Conservation (phyloP, 306 rosid genomes). For the Lathyrus tuberosus region DNA sequence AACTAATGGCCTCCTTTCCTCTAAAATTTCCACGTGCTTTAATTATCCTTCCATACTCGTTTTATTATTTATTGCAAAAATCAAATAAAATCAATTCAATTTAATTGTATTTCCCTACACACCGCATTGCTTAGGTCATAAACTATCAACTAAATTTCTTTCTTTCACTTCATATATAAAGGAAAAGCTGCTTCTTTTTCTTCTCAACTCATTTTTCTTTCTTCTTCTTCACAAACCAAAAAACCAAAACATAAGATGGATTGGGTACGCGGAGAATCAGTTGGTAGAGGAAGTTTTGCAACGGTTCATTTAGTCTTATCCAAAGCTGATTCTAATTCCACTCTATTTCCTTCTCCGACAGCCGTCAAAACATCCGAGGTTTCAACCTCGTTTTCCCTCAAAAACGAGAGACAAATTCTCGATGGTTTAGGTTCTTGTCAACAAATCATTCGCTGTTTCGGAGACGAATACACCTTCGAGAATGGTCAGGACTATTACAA, state of each 20-base stretch:
- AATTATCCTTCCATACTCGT: slow-evolving; percentile 23
- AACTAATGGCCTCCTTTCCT: slow-evolving; percentile 33
- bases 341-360: slow-evolving; percentile 43
- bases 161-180: slow-evolving; percentile 28
- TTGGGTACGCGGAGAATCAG: slow-evolving; percentile 74
- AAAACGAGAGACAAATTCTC: slow-evolving; percentile 69
- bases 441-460: slow-evolving; percentile 58
- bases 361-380: slow-evolving; percentile 67
- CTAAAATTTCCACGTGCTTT: slow-evolving; percentile 72
- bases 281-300: slow-evolving; percentile 88
- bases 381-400: slow-evolving; percentile 46
- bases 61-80: not conserved
- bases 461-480: slow-evolving; percentile 56
- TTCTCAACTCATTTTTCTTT: slow-evolving; percentile 5
- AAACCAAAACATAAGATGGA: slow-evolving; percentile 48
- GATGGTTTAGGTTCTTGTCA: slow-evolving; percentile 57
- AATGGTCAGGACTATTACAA: slow-evolving; percentile 59
- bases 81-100: not conserved
- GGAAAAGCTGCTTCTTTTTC: not conserved
- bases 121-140: slow-evolving; percentile 21
- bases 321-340: not conserved
- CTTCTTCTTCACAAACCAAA: slow-evolving; percentile 24
- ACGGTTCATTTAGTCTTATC: slow-evolving; percentile 56
- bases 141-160: slow-evolving; percentile 33
- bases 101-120: not conserved